Percentiles rank a stretch among this genome's conserved stretches.
phyloP scores from a whole-genome alignment of 2,329 filamentous ascomycete genomes.

The Stemphylium beticola region DNA sequence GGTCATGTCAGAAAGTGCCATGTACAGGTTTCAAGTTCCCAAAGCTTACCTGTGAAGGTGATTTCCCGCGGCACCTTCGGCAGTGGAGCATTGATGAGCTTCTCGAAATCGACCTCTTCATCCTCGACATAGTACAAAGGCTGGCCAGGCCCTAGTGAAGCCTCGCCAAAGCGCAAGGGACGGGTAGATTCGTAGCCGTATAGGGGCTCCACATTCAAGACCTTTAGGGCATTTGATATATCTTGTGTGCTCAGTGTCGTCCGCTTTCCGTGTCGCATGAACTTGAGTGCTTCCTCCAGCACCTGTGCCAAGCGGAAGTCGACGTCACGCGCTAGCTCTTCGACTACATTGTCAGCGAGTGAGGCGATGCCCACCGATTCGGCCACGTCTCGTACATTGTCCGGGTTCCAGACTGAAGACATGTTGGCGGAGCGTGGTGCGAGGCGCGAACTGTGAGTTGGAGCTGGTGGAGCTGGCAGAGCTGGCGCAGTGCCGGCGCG shows the following conservation, averaged over 20 bases:
- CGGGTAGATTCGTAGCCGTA: conserved; percentile 96
- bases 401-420: conserved; percentile 84
- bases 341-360: conserved; percentile 83
- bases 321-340: conserved; percentile 88
- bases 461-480: conserved; percentile 12
- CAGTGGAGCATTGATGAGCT: conserved; percentile 93
- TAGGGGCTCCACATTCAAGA: conserved; percentile 90
- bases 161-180: conserved; percentile 89
- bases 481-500: conserved; percentile 9
- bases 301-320: conserved; percentile 95
- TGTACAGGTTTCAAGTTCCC: background rate
- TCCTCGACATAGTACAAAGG: conserved; percentile 97
- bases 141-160: conserved; percentile 89
- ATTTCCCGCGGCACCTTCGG: conserved; percentile 94
- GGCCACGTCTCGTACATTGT: conserved; percentile 94
- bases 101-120: conserved; percentile 98
- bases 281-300: conserved; percentile 90
- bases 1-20: conserved; percentile 14
- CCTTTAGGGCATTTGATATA: conserved; percentile 81
- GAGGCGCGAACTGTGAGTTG: conserved; percentile 14
- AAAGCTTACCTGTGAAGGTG: conserved; percentile 77
- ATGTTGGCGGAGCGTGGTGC: conserved; percentile 28
- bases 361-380: conserved; percentile 89
- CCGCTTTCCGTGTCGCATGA: conserved; percentile 90
- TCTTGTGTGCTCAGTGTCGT: conserved; percentile 90